A percentile compares a stretch with the other conserved stretches of the same genome.
Conservation (phyloP, 1,284 basidiomycete genomes). For the Puccinia hordei region DNA sequence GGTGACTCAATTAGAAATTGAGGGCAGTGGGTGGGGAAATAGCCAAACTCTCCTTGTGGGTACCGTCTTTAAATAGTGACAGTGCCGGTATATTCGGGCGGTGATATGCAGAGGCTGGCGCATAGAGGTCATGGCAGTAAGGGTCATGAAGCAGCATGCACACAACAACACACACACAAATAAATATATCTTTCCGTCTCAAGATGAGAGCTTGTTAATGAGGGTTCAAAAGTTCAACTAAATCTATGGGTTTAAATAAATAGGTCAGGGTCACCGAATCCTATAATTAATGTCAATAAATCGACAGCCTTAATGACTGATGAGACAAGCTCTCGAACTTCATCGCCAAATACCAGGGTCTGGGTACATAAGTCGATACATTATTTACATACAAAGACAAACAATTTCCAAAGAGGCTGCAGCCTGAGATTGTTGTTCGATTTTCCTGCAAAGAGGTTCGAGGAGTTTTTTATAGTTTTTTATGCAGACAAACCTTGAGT, state of each 20-base stretch:
- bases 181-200: conserved; percentile 25
- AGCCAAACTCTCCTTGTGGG: neutral
- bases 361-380: conserved; percentile 7
- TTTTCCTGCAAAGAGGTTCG: conserved; percentile 2
- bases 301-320: conserved; percentile 35
- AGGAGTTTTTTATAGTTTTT: conserved; percentile 24
- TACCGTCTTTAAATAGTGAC: conserved; percentile 28
- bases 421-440: conserved; percentile 36
- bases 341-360: conserved; percentile 10
- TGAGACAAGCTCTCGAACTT: conserved; percentile 14
- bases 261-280: conserved; percentile 11
- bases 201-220: conserved; percentile 22
- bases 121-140: conserved; percentile 21
- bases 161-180: too few species aligned
- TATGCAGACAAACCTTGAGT: conserved; percentile 16
- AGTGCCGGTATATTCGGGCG: conserved; percentile 21
- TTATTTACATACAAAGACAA: neutral
- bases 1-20: conserved; percentile 3
- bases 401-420: conserved; percentile 6
- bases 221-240: conserved; percentile 26
- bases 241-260: conserved; percentile 16
- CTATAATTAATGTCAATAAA: conserved; percentile 30
- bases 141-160: conserved; percentile 1
- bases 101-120: conserved; percentile 19
- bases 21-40: conserved; percentile 4